These are phyloP conservation scores for Roridomyces roridus DNA, from an alignment of 768 basidiomycete species.

Conservation along the genomic window DNA sequence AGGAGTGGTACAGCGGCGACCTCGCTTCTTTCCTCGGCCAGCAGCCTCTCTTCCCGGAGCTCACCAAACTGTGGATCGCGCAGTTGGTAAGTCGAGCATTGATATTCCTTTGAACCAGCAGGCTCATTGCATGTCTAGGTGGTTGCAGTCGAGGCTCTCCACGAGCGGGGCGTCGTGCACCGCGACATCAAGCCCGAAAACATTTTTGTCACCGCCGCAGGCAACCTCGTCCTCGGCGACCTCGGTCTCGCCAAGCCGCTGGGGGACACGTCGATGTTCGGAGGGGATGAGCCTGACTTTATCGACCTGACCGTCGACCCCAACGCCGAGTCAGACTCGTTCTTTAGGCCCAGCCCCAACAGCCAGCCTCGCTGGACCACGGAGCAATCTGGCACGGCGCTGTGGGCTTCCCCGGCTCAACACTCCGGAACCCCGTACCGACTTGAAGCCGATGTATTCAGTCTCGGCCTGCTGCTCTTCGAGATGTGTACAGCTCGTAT, in stretches of 20 bases:
- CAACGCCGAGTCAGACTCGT: not conserved
- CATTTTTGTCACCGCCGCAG: not conserved
- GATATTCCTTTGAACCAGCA: too few relatives aligned
- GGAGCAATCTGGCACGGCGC: not conserved
- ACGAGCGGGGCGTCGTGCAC: not conserved
- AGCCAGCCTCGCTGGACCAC: not conserved
- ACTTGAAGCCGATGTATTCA: not conserved
- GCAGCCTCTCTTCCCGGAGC: too few relatives aligned
- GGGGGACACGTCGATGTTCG: not conserved
- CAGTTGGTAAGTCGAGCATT: too few relatives aligned
- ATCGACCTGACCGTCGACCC: not conserved
- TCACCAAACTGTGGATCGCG: too few relatives aligned
- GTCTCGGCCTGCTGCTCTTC: slow-evolving; percentile 1
- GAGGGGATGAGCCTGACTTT: not conserved
- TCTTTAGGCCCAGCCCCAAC: not conserved
- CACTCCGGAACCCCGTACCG: not conserved
- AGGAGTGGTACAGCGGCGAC: too few relatives aligned
- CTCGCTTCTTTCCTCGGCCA: too few relatives aligned
- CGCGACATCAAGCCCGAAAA: not conserved
- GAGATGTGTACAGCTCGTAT: not conserved
- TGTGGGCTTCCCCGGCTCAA: slow-evolving; percentile 10
- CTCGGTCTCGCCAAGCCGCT: not conserved
- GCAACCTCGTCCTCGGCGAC: not conserved
- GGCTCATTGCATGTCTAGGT: too few relatives aligned
- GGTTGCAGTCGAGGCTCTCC: too few relatives aligned